Evolutionary conservation across 495 filamentous ascomycete genomes (phyloP).

Genomic region (Penicillium verhagenii): DNA sequence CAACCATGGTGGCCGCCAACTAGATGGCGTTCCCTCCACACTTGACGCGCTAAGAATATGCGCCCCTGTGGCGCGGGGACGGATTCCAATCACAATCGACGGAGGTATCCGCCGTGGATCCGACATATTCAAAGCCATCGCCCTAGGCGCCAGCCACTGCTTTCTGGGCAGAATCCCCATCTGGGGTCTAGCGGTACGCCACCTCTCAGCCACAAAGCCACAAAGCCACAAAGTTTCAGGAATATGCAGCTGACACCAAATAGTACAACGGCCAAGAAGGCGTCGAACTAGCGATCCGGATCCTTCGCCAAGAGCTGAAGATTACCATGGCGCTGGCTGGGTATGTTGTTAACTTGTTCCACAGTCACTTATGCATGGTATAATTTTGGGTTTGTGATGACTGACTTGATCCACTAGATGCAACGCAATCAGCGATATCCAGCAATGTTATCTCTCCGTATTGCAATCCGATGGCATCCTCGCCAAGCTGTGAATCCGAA

Average conservation of each 20-base stretch:
- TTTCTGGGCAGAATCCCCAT: conserved; percentile 10
- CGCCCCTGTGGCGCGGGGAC: conserved; percentile 7
- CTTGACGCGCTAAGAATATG: conserved; percentile 68
- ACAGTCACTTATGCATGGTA: not conserved
- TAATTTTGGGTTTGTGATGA: not conserved
- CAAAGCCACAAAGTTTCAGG: conserved; percentile 16
- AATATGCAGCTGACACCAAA: not conserved
- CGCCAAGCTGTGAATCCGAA: conserved; percentile 18
- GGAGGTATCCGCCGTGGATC: conserved; percentile 15
- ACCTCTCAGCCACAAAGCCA: no score
- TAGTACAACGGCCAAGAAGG: conserved; percentile 42
- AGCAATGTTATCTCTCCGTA: conserved; percentile 21
- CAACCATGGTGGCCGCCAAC: conserved; percentile 65
- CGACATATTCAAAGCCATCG: conserved; percentile 17
- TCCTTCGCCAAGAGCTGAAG: conserved; percentile 37
- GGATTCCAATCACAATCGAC: conserved; percentile 14
- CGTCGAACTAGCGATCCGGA: conserved; percentile 36
- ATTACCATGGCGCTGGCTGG: conserved; percentile 42
- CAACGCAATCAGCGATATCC: conserved; percentile 22
- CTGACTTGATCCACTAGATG: conserved; percentile 11
- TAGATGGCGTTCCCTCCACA: conserved; percentile 60
- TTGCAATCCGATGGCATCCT: conserved; percentile 19
- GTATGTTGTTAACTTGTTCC: no score
- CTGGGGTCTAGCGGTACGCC: conserved; percentile 28
- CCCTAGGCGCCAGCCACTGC: conserved; percentile 12